phyloP scores from a whole-genome alignment of 306 rosid genomes.

The Citrullus amarus region DNA sequence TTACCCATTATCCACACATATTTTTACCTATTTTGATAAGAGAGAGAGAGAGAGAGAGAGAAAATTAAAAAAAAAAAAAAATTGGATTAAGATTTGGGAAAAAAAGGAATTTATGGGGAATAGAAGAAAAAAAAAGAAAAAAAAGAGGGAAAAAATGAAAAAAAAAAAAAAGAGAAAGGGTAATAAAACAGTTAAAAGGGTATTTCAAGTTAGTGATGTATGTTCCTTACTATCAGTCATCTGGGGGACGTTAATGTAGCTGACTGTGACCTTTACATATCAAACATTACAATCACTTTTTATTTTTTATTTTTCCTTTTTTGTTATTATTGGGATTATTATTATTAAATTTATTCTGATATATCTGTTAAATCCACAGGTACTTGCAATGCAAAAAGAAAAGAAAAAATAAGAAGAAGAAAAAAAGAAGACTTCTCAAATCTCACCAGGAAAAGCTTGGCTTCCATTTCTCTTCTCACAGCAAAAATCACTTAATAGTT shows the following conservation, averaged over 20 bases:
- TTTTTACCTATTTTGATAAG: not conserved
- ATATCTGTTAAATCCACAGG: too few relatives aligned
- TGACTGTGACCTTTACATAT: constrained; percentile 2
- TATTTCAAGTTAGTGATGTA: constrained; percentile 4
- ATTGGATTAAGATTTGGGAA: not conserved
- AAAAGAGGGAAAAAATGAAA: not conserved
- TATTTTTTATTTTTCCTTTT: not conserved
- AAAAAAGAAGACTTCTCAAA: too few relatives aligned
- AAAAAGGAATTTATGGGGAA: constrained; percentile 7
- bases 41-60: not conserved
- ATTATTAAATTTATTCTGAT: too few relatives aligned
- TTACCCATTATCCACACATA: too few relatives aligned
- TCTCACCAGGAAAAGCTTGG: too few relatives aligned
- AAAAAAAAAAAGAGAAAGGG: not conserved
- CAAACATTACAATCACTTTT: not conserved
- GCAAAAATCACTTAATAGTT: too few relatives aligned
- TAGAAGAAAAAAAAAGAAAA: not conserved
- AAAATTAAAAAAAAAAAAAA: not conserved
- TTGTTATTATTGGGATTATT: too few relatives aligned
- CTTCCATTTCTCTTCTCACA: too few relatives aligned
- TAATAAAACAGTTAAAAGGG: constrained; percentile 14
- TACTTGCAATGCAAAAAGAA: too few relatives aligned
- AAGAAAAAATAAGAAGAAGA: too few relatives aligned
- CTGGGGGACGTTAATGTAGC: constrained; percentile 1
- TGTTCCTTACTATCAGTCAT: constrained; percentile 12